Evolutionary conservation across 192 early-diverging fungal genomes (phyloP).

Genomic region (Phlyctochytrium planicorne): DNA sequence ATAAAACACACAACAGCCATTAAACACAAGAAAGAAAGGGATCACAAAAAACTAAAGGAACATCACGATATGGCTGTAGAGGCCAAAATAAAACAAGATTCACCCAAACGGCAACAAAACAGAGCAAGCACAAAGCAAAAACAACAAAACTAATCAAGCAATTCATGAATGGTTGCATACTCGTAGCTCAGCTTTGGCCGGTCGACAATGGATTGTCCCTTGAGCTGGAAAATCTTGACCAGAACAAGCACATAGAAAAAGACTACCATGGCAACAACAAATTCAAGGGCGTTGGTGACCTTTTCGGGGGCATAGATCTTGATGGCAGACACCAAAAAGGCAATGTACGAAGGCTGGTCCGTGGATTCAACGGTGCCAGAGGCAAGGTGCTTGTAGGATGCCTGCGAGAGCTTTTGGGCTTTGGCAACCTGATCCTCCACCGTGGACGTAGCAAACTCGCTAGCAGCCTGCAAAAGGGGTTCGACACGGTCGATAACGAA

Average conservation of each 20-base stretch:
- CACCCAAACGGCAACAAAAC: too few species aligned
- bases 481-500: constrained; percentile 42
- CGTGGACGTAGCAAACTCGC: constrained; percentile 19
- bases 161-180: constrained; percentile 30
- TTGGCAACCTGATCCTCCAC: not conserved
- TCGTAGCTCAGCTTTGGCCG: constrained; percentile 40
- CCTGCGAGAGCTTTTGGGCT: not conserved
- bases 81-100: too few species aligned
- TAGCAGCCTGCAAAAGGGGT: constrained; percentile 37
- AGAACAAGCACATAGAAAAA: constrained; percentile 42
- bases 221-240: constrained; percentile 37
- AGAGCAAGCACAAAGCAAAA: too few species aligned
- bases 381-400: not conserved
- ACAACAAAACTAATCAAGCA: constrained; percentile 33
- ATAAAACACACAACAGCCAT: too few species aligned
- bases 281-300: constrained; percentile 37
- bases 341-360: constrained; percentile 15
- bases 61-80: too few species aligned
- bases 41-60: too few species aligned
- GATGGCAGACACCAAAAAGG: constrained; percentile 29
- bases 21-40: too few species aligned
- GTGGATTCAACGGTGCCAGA: not conserved
- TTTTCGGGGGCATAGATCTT: constrained; percentile 46
- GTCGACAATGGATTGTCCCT: constrained; percentile 44
- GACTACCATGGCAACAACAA: constrained; percentile 37